Base-by-base conservation (phyloP, 352 stramenopile species). In the Thraustochytrium striatum region DNA sequence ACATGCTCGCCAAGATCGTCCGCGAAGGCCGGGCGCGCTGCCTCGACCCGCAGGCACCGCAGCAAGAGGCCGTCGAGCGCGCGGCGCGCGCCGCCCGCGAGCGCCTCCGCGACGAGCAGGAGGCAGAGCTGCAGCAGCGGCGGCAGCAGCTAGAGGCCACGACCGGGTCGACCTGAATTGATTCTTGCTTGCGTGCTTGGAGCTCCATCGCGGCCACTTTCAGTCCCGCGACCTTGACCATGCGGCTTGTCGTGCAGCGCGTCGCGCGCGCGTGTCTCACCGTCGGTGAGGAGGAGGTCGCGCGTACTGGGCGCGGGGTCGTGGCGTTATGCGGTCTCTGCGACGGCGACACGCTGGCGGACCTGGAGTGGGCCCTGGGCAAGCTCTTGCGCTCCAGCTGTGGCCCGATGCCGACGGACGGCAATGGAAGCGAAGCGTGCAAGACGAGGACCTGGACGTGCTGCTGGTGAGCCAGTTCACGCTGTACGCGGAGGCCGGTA, bases 401-500 rank as follows among this genome's bases (percentile, higher is more conserved):
- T 82, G 61, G 61, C 25, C 36, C 3, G 59, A 82, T 21, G 73
- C 38, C 21, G 43, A 80, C 7, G 69, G 69, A 28, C 32, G 35
- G 25, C 16, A 21, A 21, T 69, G 47, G 69, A 78, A 73, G 16
- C 11, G 28, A 11, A 55, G 39, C n/a, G 21, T 61, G 39, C 1
- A 8, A 7, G 44, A 55, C 13, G 9, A 16, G 1, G 30, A 50
- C 8, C 61, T 82, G 13, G 59, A 82, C 50, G 73, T 82, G 9
- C 61, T 82, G 21, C 62, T 82, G 0, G 73, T 82, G 33, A 69
- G 32, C 5, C 73, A 82, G 39, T 82, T 82, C 55, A 82, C 73
- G 28, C 69, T 82, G 0, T 69, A 79, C 25, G 73, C 41, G 16
- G 3, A 81, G 61, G 3, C 81, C n/a, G 33, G 21, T n/a, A 68